phyloP scores from a whole-genome alignment of 2,329 filamentous ascomycete species.

The Lizonia empirigonia region DNA sequence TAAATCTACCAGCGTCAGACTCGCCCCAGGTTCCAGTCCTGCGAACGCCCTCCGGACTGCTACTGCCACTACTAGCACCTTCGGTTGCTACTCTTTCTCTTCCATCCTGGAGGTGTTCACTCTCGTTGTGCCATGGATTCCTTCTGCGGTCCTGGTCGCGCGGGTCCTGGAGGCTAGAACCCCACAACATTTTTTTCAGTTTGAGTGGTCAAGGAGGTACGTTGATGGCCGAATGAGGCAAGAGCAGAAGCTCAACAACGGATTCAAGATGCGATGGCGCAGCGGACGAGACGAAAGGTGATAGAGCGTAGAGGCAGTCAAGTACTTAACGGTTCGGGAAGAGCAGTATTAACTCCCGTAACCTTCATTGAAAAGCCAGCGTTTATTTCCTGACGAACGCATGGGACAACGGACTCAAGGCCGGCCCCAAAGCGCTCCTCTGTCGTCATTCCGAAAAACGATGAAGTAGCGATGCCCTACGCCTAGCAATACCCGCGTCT shows the following conservation, averaged over 20 bases:
- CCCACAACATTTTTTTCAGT: conserved; percentile 29
- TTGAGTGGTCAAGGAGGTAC: neutral
- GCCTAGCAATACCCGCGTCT: conserved; percentile 7
- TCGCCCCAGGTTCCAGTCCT: conserved; percentile 66
- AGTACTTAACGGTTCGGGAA: neutral
- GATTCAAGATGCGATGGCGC: no score
- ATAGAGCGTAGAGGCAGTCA: neutral
- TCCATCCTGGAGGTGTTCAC: conserved; percentile 26
- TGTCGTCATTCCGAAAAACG: conserved; percentile 16
- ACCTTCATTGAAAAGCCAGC: neutral
- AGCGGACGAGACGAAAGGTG: no score
- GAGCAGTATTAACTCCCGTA: neutral
- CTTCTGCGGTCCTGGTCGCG: conserved; percentile 32
- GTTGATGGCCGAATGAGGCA: neutral
- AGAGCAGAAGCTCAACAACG: conserved; percentile 1
- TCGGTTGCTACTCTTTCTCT: conserved; percentile 22
- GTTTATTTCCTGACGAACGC: neutral
- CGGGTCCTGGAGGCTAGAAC: conserved; percentile 23
- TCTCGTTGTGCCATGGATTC: conserved; percentile 47
- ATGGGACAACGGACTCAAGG: conserved; percentile 12
- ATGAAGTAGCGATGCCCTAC: conserved; percentile 6
- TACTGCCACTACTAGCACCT: conserved; percentile 26
- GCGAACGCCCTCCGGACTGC: conserved; percentile 34
- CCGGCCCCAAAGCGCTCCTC: conserved; percentile 7
- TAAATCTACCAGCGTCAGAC: conserved; percentile 60